A percentile compares a stretch with the other conserved stretches of the same genome.
These are phyloP conservation scores for Volutella citrinella DNA, from an alignment of 2,329 filamentous ascomycete species.

Conservation along the genomic window DNA sequence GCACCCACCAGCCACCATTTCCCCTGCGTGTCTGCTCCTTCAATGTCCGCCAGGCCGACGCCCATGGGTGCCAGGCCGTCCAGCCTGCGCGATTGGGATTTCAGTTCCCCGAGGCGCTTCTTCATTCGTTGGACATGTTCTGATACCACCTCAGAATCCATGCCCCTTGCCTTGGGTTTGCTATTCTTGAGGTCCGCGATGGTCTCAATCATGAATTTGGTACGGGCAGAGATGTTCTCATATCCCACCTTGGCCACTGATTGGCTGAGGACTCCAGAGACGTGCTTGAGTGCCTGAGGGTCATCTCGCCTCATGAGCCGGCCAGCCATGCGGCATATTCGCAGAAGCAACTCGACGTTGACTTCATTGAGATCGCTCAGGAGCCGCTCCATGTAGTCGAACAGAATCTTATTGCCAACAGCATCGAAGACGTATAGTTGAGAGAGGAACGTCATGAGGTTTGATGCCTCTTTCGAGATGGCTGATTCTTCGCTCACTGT, in stretches of 20 bases:
- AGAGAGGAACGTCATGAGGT: constrained; percentile 78
- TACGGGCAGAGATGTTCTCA: constrained; percentile 74
- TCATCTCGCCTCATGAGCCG: constrained; percentile 85
- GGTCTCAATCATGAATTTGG: constrained; percentile 96
- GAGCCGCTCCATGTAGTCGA: constrained; percentile 84
- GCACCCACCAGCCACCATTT: constrained; percentile 99
- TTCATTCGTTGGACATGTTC: constrained; percentile 88
- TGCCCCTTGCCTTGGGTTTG: constrained; percentile 72
- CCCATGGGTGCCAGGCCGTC: constrained; percentile 79
- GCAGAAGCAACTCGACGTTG: constrained; percentile 84
- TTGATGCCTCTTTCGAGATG: constrained; percentile 47
- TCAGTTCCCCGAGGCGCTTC: constrained; percentile 79
- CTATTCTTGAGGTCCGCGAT: constrained; percentile 96
- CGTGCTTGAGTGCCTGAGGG: constrained; percentile 81
- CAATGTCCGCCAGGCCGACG: constrained; percentile 78
- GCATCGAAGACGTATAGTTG: constrained; percentile 93
- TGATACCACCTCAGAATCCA: constrained; percentile 68
- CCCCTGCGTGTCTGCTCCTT: constrained; percentile 77
- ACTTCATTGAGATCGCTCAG: constrained; percentile 73
- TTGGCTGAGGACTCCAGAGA: constrained; percentile 75
- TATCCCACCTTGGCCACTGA: constrained; percentile 66
- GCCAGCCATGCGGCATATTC: constrained; percentile 78
- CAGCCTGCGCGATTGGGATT: constrained; percentile 51
- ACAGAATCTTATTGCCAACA: constrained; percentile 76
- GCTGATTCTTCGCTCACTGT: constrained; percentile 37